Evolutionary conservation across 345 rosid species (phyloP), one percentile per base, ranked within the genome.

Genomic region (Angophora floribunda): DNA sequence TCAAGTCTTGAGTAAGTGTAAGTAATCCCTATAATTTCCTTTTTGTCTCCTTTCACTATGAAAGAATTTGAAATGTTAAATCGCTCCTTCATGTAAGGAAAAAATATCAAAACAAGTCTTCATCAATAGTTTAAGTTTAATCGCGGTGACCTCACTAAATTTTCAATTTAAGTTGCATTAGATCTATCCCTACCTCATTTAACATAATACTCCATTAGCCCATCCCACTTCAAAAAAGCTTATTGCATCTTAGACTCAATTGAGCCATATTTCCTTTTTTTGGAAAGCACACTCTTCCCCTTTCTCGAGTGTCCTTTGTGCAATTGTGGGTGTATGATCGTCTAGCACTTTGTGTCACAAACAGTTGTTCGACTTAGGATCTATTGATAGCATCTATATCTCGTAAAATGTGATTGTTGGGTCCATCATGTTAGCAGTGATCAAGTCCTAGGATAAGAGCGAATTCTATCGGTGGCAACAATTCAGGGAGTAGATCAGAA

Each of bases 21-120:
- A 55, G 28, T 22, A 26, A 12, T 55, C 28, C 13, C 3, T 55
- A 55, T 36, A 63, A 63, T 13, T 61, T 63, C 70, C 9, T 28
- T n/a, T 63, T 1, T 1, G 9, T 7, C 75, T 28, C 36, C 36
- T n/a, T 26, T 26, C 75, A n/a, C 75, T 63, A 13, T 63, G 15
- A 63, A 63, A 63, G 19, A 26, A 63, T n/a, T 63, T 63, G n/a
- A 63, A 14, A 63, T 22, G n/a, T n/a, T 12, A 63, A n/a, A 63
- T 2, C 2, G 1, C 36, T 13, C 2, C 1, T n/a, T 13, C 75
- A n/a, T 13, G 2, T n/a, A n/a, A n/a, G 2, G 41, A 36, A 36
- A 36, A 32, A 70, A 36, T 36, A 32, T 32, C 1, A 1, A 70
- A 32, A 4, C 13, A 70, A 17, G 12, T 7, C 12, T 70, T 70